Evolutionary conservation across 2,329 filamentous ascomycete genomes (phyloP), one percentile per base, ranked within the genome.

Genomic region (Xylariaceae sp.): DNA sequence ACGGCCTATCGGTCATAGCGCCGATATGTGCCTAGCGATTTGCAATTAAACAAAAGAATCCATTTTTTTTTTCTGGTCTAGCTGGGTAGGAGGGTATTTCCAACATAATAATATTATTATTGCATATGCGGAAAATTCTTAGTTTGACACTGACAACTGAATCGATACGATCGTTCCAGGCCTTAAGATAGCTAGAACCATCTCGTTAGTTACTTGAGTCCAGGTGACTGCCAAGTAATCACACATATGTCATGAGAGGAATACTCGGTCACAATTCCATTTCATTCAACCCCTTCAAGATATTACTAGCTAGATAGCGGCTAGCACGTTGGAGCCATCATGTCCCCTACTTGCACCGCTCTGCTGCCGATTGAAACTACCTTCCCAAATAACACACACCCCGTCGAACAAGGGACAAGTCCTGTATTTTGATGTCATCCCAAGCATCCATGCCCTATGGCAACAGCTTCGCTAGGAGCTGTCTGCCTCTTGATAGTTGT

Each of bases 281-380:
- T 57, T 53, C 54, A 55, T 57, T 60, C 32, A 37, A 12, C 32
- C 37, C 46, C 20, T 42, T 55, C 50, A 21, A 48, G 47, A 9
- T 54, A 49, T 56, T 49, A 29, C 32, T 16, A 37, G 9, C 32
- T 37, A 37, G 32, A 37, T 37, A 14, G 32, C 32, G 6, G 32
- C 32, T 12, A 7, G 14, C 32, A 37, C 32, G 12, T 3, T 14
- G 32, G 32, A 29, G 32, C 32, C 14, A 37, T 37, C 32, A 37
- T 16, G 14, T 10, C 32, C 3, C 12, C 32, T 37, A 26, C 23
- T 26, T 9, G 23, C 23, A 9, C 23, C 9, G 23, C 23, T 26
- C 23, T 26, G 23, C 23, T 9, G 23, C 23, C 23, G 23, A 26
- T 37, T 37, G 6, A 10, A 16, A 37, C 32, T 10, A 37, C 14